A percentile compares a stretch with the other conserved stretches of the same genome.
phyloP scores from a whole-genome alignment of 2,329 filamentous ascomycete genomes.

The Neofusicoccum sp. region DNA sequence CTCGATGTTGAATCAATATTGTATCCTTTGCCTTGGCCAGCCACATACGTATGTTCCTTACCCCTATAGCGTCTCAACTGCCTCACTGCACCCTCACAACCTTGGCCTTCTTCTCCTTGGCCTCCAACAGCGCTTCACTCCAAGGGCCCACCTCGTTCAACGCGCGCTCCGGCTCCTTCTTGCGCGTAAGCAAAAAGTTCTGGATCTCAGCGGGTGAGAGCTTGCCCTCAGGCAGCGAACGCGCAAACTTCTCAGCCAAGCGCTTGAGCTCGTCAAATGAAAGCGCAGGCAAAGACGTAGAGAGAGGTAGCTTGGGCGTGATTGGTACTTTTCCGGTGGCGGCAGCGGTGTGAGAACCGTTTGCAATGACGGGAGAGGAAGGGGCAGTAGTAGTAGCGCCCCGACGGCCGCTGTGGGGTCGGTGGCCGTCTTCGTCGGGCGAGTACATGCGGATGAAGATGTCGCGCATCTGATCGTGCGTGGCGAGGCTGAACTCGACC shows the following conservation, averaged over 20 bases:
- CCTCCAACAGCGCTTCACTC: constrained; percentile 36
- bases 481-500: constrained; percentile 56
- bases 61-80: background rate
- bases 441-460: constrained; percentile 45
- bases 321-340: background rate
- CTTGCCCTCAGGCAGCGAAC: constrained; percentile 43
- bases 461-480: constrained; percentile 40
- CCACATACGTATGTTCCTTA: background rate
- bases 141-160: constrained; percentile 45
- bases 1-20: background rate
- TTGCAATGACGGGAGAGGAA: background rate
- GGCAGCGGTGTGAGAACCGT: background rate
- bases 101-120: constrained; percentile 31
- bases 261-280: constrained; percentile 28
- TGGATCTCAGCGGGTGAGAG: constrained; percentile 56
- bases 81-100: constrained; percentile 19
- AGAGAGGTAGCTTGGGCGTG: background rate
- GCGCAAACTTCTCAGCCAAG: constrained; percentile 48
- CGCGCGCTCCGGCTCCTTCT: constrained; percentile 48
- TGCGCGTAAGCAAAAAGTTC: constrained; percentile 51
- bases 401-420: background rate
- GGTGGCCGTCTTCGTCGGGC: constrained; percentile 17
- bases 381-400: no score
- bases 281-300: background rate
- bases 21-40: no score